Base-by-base conservation (phyloP, 1,284 basidiomycete species). In the Cerrena zonata region DNA sequence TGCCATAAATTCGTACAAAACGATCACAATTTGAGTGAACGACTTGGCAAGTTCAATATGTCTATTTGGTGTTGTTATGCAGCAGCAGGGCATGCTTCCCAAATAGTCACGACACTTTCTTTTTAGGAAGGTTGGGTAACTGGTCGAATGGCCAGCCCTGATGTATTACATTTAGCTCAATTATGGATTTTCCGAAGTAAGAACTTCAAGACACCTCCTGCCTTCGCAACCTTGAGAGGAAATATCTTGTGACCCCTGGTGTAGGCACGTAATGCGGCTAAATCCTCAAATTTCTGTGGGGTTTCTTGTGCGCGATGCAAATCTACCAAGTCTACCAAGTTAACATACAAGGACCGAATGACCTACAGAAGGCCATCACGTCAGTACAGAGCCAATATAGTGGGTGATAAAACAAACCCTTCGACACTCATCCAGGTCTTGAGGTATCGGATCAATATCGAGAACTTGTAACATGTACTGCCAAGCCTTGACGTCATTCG, bases 311-410 rank as follows among this genome's bases (percentile, higher is more conserved):
- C 54, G 26, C 49, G 48, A 1, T 30, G 44, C 0, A 51, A 48
- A 22, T 68, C 58, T 4, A 71, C 55, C 22, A 73, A 56, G 51
- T 73, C 70, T 15, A 68, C 59, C 3, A 70, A 58, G 45, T 74
- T 72, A 41, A 73, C 66, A 30, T 70, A 62, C 1, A 62, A 63
- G 27, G 18, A 10, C 5, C 24, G 11, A 12, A 44, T 26, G 21
- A 22, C 42, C 42, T 44, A 26, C 23, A 26, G 13, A 22, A 22
- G 18, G 18, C 19, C 39, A 10, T 40, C 13, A 22, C 21, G 22
- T 44, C 18, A 12, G 24, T 22, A 40, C 13, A n/a, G n/a, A n/a
- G n/a, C n/a, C n/a, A 3, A 3, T 22, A 36, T 23, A 7, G 25
- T 34, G 5, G 13, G 10, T 37, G 10, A 34, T n/a, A 21, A 21